A percentile compares a stretch with the other conserved stretches of the same genome.
Evolutionary conservation across 1,284 basidiomycete genomes (phyloP).

Genomic region (Garcileccinum viscosum): DNA sequence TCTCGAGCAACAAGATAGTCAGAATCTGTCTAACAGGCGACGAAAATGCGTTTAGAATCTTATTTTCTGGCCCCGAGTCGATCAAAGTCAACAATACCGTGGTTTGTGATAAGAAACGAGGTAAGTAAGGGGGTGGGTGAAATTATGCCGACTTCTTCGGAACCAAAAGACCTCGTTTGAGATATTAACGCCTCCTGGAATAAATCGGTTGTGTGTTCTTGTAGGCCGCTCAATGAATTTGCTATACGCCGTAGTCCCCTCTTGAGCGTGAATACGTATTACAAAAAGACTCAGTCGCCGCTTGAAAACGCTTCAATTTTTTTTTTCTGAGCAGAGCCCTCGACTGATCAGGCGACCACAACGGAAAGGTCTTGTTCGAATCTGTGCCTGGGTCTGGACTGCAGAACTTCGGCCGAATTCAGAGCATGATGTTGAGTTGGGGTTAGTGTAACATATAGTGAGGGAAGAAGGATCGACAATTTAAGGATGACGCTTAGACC

Average conservation of each 20-base stretch:
- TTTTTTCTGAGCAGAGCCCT: not conserved
- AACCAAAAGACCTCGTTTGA: not conserved
- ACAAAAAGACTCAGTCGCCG: not conserved
- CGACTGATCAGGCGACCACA: not conserved
- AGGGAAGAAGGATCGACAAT: no score
- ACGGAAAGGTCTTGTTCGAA: not conserved
- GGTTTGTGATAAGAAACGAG: no score
- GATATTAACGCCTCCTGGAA: not conserved
- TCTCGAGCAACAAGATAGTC: not conserved
- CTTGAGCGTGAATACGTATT: not conserved
- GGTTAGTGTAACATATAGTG: no score
- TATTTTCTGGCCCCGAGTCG: no score
- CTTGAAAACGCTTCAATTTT: not conserved
- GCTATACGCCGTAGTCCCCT: not conserved
- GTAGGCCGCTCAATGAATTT: not conserved
- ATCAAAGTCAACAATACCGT: no score
- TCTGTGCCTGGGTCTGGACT: not conserved
- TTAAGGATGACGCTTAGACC: no score
- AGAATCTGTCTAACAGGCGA: not conserved
- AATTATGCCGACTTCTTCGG: not conserved
- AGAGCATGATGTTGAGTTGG: not conserved
- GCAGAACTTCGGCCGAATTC: not conserved
- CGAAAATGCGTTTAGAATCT: not conserved
- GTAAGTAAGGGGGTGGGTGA: not conserved
- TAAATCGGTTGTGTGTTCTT: not conserved